These are phyloP conservation scores for Leishmania mexicana DNA, from an alignment of 208 protist species.

Conservation along the genomic window DNA sequence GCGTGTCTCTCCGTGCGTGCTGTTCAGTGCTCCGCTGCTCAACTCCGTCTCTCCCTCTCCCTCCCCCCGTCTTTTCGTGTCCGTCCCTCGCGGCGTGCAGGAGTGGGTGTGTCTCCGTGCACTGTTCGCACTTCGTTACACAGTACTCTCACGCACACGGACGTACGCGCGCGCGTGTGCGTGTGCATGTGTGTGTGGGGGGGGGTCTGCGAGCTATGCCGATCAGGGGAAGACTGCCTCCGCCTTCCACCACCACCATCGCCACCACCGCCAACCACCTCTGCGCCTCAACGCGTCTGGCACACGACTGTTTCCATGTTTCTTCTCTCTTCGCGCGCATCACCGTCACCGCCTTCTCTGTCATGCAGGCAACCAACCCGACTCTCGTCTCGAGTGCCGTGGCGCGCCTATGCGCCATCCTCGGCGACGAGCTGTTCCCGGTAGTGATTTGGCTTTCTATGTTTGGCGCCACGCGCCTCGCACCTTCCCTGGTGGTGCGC, in stretches of 20 bases:
- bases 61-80: neutral
- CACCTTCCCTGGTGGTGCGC: slow-evolving; percentile 19
- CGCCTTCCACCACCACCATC: neutral
- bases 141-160: neutral
- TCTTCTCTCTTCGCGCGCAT: neutral
- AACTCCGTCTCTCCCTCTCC: neutral
- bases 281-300: neutral
- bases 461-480: slow-evolving; percentile 27
- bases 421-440: slow-evolving; percentile 31
- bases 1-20: neutral
- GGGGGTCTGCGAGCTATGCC: neutral
- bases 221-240: neutral
- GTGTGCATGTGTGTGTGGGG: neutral
- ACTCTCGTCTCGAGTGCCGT: neutral
- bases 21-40: neutral
- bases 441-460: slow-evolving; percentile 23
- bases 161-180: too few relatives aligned
- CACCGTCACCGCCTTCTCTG: neutral
- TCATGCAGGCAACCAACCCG: neutral
- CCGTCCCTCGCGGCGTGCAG: neutral
- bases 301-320: neutral
- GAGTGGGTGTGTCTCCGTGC: neutral
- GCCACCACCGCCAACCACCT: neutral
- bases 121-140: neutral
- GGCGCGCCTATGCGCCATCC: neutral